A percentile compares a stretch with the other conserved stretches of the same genome.
phyloP scores from a whole-genome alignment of 768 basidiomycete species.

The Psilocybe sp. region DNA sequence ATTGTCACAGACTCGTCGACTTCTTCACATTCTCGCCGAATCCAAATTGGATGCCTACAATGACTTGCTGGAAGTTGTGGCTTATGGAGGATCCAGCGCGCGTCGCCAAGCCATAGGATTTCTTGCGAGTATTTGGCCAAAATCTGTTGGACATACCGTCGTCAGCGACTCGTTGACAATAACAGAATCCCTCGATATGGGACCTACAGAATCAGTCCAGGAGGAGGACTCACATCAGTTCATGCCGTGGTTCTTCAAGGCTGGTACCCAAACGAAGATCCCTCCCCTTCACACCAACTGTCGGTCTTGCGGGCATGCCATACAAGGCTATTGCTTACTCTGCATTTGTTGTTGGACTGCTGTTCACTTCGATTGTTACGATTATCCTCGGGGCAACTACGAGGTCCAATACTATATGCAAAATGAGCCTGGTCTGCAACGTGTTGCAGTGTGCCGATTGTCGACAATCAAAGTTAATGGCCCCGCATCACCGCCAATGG shows the following conservation, averaged over 20 bases:
- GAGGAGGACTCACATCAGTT: conserved; percentile 60
- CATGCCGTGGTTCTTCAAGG: conserved; percentile 59
- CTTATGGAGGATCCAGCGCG: conserved; percentile 57
- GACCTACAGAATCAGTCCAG: background rate
- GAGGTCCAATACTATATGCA: conserved; percentile 49
- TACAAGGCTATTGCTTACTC: conserved; percentile 68
- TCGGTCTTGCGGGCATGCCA: conserved; percentile 47
- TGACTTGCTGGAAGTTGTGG: conserved; percentile 70
- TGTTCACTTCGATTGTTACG: conserved; percentile 80
- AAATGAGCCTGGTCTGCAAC: conserved; percentile 45
- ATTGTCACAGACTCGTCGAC: conserved; percentile 42
- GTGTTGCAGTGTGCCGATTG: conserved; percentile 62
- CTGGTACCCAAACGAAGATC: conserved; percentile 15
- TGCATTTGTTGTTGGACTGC: conserved; percentile 70
- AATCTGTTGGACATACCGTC: conserved; percentile 62
- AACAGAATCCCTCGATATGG: background rate
- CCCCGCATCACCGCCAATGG: conserved; percentile 11
- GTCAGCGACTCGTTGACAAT: conserved; percentile 51
- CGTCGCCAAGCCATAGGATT: conserved; percentile 54
- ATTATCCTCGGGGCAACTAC: conserved; percentile 62
- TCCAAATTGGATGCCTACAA: conserved; percentile 67
- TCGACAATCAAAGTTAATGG: conserved; percentile 42
- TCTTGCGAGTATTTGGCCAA: conserved; percentile 65
- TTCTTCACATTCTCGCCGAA: conserved; percentile 51
- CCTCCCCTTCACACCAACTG: conserved; percentile 46